phyloP scores from a whole-genome alignment of 495 filamentous ascomycete species.

The Annulohypoxylon nitens region DNA sequence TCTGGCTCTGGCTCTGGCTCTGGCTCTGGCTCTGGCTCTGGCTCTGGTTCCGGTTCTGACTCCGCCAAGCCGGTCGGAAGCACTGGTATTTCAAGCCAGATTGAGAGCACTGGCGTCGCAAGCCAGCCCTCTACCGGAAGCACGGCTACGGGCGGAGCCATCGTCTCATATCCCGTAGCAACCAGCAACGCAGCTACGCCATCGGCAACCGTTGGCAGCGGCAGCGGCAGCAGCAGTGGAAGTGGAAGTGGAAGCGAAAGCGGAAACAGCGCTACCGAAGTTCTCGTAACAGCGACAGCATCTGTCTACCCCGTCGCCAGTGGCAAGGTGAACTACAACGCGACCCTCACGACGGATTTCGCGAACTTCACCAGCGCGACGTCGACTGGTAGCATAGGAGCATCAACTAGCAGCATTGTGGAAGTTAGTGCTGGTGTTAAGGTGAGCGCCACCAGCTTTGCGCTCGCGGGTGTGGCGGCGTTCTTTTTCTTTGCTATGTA shows the following conservation, averaged over 20 bases:
- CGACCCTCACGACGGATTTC: conserved; percentile 34
- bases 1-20: conserved; percentile 3
- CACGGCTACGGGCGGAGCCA: not conserved
- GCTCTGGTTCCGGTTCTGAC: conserved; percentile 7
- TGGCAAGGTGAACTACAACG: conserved; percentile 37
- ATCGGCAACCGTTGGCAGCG: conserved; percentile 21
- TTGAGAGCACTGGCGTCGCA: conserved; percentile 22
- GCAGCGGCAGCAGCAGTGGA: conserved; percentile 23
- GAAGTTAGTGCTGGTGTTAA: conserved; percentile 48
- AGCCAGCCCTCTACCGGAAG: conserved; percentile 2
- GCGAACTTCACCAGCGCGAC: not conserved
- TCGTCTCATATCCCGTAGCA: conserved; percentile 2
- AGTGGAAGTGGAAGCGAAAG: conserved; percentile 32
- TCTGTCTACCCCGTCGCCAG: conserved; percentile 38
- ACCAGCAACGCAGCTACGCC: conserved; percentile 7
- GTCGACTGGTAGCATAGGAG: not conserved
- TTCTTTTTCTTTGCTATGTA: conserved; percentile 51
- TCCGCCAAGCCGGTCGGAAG: conserved; percentile 3
- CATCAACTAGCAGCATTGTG: conserved; percentile 26
- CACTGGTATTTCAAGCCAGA: conserved; percentile 8
- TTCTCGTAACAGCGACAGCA: conserved; percentile 39
- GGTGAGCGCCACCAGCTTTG: conserved; percentile 51
- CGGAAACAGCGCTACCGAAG: conserved; percentile 31
- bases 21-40: conserved; percentile 1
- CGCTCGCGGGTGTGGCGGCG: conserved; percentile 49